phyloP scores from a whole-genome alignment of 768 basidiomycete species.

The Exidia glandulosa region DNA sequence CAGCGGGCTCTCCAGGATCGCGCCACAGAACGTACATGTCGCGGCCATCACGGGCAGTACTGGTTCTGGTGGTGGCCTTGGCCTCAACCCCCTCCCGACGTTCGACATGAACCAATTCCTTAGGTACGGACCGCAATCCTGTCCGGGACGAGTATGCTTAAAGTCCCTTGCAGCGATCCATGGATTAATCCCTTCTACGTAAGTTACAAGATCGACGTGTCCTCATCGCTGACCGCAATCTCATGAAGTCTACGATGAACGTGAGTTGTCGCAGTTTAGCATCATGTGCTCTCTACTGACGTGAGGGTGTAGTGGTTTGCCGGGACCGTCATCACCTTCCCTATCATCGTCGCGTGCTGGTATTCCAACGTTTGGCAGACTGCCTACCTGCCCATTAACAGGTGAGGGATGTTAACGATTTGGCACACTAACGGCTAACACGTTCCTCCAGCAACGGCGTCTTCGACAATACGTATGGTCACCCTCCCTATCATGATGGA shows the following conservation, averaged over 20 bases:
- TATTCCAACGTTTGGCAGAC: slow-evolving; percentile 30
- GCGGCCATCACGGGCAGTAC: slow-evolving; percentile 7
- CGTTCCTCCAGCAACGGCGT: slow-evolving; percentile 16
- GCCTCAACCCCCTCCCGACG: slow-evolving; percentile 24
- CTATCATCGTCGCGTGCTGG: slow-evolving; percentile 15
- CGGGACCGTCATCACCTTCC: slow-evolving; percentile 6
- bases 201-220: slow-evolving; percentile 8
- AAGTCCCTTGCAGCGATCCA: not conserved
- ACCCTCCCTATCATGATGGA: no score
- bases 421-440: no score
- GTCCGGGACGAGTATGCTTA: not conserved
- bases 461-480: slow-evolving; percentile 33
- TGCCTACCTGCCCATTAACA: slow-evolving; percentile 29
- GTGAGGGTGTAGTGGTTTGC: not conserved
- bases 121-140: not conserved
- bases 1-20: slow-evolving; percentile 12
- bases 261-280: not conserved
- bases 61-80: slow-evolving; percentile 21
- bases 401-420: slow-evolving; percentile 13
- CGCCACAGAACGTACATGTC: slow-evolving; percentile 19
- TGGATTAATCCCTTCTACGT: not conserved
- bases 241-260: not conserved
- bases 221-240: not conserved
- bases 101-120: slow-evolving; percentile 26
- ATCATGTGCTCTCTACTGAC: not conserved